phyloP scores from a whole-genome alignment of 495 filamentous ascomycete species.

The Paragyromitra xinjiangensis region DNA sequence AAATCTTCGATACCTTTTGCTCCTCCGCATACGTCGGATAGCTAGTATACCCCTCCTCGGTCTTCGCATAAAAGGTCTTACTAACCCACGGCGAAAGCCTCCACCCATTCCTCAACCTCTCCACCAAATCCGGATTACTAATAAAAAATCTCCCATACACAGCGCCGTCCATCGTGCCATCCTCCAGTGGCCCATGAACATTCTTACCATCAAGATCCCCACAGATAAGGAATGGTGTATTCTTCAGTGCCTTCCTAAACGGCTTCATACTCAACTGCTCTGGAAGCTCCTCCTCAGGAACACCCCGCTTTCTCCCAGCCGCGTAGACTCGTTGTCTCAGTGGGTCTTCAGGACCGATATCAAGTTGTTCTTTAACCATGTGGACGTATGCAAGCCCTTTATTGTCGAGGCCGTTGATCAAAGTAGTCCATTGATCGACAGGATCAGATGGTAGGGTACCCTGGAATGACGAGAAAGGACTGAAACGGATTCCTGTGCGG shows the following conservation, averaged over 20 bases:
- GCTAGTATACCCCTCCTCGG: constrained; percentile 70
- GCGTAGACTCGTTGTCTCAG: constrained; percentile 58
- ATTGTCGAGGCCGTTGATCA: constrained; percentile 65
- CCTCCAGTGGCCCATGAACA: constrained; percentile 66
- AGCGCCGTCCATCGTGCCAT: constrained; percentile 64
- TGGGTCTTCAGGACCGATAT: constrained; percentile 57
- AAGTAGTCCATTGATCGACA: constrained; percentile 69
- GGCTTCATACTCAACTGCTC: constrained; percentile 65
- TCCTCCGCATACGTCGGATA: constrained; percentile 60
- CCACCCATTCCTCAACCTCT: constrained; percentile 68
- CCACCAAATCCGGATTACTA: constrained; percentile 75
- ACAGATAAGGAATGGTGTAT: constrained; percentile 69
- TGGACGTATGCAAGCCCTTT: constrained; percentile 74
- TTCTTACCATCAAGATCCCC: constrained; percentile 67
- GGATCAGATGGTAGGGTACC: constrained; percentile 69
- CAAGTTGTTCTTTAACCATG: constrained; percentile 66
- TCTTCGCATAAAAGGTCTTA: constrained; percentile 66
- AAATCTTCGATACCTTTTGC: constrained; percentile 27
- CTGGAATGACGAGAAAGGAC: constrained; percentile 72
- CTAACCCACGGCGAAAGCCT: constrained; percentile 67
- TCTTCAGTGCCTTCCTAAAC: constrained; percentile 63
- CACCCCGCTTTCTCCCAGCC: constrained; percentile 58
- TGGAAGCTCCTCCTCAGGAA: constrained; percentile 59
- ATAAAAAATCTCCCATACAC: constrained; percentile 74
- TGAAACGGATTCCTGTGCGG: constrained; percentile 69